A percentile compares a stretch with the other conserved stretches of the same genome.
phyloP scores from a whole-genome alignment of 2,329 filamentous ascomycete genomes.

The Amesomyces nigricolor region DNA sequence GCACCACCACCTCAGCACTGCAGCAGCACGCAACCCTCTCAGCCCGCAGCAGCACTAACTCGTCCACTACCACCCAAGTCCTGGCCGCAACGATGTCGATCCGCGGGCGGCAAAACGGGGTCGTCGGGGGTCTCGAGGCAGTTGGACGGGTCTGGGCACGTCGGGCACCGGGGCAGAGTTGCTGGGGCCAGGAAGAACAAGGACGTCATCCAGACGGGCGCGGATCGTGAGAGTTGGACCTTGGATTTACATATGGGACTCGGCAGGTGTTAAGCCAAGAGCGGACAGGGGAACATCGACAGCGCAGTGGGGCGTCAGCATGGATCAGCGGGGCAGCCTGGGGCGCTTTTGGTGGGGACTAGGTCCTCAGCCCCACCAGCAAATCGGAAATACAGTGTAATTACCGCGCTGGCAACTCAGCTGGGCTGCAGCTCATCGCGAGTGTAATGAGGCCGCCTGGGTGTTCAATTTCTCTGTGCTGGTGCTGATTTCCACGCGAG shows the following conservation, averaged over 20 bases:
- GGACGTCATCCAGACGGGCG: conserved; percentile 19
- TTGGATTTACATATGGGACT: conserved; percentile 6
- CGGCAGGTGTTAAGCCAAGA: background rate
- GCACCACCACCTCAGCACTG: background rate
- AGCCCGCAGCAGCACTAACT: background rate
- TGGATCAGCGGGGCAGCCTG: conserved; percentile 10
- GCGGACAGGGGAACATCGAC: background rate
- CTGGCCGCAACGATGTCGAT: background rate
- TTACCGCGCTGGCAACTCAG: conserved; percentile 4
- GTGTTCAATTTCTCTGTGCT: background rate
- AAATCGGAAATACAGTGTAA: conserved; percentile 2
- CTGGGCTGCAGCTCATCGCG: conserved; percentile 7
- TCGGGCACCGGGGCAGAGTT: conserved; percentile 7
- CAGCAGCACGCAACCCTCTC: background rate
- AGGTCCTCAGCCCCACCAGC: conserved; percentile 1
- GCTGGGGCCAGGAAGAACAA: conserved; percentile 4
- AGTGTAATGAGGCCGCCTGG: conserved; percentile 3
- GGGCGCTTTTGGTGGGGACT: background rate
- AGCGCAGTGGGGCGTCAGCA: background rate
- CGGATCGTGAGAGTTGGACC: background rate
- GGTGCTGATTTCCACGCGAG: conserved; percentile 9
- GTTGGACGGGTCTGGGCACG: background rate
- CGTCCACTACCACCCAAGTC: background rate
- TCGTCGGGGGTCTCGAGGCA: background rate
- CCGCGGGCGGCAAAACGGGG: background rate